phyloP scores from a whole-genome alignment of 2,329 filamentous ascomycete genomes.

The Phaeosphaeriaceae sp. region DNA sequence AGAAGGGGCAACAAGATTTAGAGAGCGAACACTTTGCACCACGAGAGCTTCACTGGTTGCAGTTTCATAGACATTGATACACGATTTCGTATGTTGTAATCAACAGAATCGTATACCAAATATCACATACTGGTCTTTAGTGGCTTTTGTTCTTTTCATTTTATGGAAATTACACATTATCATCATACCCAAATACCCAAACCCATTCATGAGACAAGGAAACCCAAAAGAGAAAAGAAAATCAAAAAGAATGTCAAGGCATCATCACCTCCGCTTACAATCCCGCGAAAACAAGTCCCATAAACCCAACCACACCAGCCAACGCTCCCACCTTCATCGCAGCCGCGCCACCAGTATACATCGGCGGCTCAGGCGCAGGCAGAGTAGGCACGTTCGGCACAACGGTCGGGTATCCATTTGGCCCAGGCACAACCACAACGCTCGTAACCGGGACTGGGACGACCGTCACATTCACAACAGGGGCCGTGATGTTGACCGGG shows the following conservation, averaged over 20 bases:
- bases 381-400: not conserved
- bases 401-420: not conserved
- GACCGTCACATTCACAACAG: not conserved
- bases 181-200: not conserved
- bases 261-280: not conserved
- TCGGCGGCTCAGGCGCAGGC: not conserved
- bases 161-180: not conserved
- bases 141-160: not conserved
- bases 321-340: constrained; percentile 3
- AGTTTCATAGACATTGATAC: not conserved
- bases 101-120: not conserved
- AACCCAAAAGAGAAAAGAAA: not conserved
- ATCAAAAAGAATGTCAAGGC: not conserved
- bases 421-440: not conserved
- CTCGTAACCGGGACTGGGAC: not conserved
- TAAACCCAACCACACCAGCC: not conserved
- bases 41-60: not conserved
- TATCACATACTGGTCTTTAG: not conserved
- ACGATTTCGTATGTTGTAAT: not conserved
- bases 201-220: not conserved
- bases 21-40: not conserved
- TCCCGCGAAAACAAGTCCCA: constrained; percentile 3
- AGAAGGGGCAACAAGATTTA: not conserved
- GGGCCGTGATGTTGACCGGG: not conserved
- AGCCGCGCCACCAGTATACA: not conserved